These are phyloP conservation scores for Pulchroboletus neoregius DNA, from an alignment of 1,284 basidiomycete species.

Conservation along the genomic window DNA sequence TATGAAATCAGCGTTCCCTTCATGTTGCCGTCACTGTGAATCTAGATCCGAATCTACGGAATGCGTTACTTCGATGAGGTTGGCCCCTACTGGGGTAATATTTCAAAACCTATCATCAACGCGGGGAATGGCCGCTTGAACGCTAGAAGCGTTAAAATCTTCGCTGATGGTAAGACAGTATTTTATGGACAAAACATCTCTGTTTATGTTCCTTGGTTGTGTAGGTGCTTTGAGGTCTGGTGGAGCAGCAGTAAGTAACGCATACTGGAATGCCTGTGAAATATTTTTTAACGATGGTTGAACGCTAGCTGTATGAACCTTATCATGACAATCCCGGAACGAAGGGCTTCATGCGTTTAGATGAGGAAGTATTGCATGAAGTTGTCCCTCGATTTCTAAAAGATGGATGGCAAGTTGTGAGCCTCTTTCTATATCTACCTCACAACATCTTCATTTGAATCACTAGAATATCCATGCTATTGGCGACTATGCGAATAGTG, in stretches of 20 bases:
- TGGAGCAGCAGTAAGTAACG: conserved; percentile 74
- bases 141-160: conserved; percentile 84
- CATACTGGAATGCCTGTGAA: not conserved
- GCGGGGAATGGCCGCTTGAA: conserved; percentile 60
- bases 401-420: conserved; percentile 79
- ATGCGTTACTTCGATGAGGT: conserved; percentile 71
- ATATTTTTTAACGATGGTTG: not conserved
- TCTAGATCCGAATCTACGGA: conserved; percentile 66
- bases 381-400: conserved; percentile 68
- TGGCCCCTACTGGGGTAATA: conserved; percentile 75
- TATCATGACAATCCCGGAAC: conserved; percentile 79
- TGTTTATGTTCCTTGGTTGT: conserved; percentile 4
- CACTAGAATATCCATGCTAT: conserved; percentile 84
- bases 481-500: conserved; percentile 84
- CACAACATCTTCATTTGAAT: conserved; percentile 1
- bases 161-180: conserved; percentile 65
- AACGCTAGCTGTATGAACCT: conserved; percentile 60
- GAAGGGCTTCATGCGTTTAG: conserved; percentile 73
- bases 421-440: conserved; percentile 29
- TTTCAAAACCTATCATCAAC: conserved; percentile 52
- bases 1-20: conserved; percentile 1
- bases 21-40: not conserved
- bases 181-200: not conserved
- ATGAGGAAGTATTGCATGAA: conserved; percentile 57
- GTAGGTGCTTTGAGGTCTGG: conserved; percentile 84